These are phyloP conservation scores for Ophiocordyceps camponoti-leonardi DNA, from an alignment of 2,329 filamentous ascomycete species.

Conservation along the genomic window DNA sequence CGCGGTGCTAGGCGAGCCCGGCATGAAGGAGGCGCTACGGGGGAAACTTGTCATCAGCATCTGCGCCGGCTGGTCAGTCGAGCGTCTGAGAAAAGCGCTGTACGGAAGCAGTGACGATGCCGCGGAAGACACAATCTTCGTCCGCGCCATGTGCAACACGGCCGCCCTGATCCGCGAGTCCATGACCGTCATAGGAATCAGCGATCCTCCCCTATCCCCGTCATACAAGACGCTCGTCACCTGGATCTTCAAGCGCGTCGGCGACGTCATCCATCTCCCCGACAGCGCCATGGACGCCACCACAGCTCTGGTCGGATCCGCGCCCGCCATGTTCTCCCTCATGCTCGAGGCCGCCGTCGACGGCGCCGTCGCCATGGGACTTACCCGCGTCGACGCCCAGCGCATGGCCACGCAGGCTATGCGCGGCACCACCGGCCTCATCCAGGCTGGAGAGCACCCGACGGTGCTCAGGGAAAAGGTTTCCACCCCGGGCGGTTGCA, in stretches of 20 bases:
- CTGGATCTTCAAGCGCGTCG: constrained; percentile 64
- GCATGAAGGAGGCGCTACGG: constrained; percentile 54
- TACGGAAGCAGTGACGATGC: constrained; percentile 16
- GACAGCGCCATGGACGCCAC: constrained; percentile 52
- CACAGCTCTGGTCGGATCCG: constrained; percentile 58
- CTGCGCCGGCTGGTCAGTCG: constrained; percentile 55
- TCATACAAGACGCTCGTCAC: constrained; percentile 40
- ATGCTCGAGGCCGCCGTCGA: constrained; percentile 62
- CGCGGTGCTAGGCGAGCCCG: constrained; percentile 47
- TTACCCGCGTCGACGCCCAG: constrained; percentile 55
- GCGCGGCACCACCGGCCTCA: constrained; percentile 52
- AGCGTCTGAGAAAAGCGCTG: constrained; percentile 48
- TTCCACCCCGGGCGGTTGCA: constrained; percentile 62
- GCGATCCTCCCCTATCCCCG: constrained; percentile 37
- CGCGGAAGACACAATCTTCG: constrained; percentile 40
- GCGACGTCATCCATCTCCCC: constrained; percentile 51
- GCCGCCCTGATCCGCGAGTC: constrained; percentile 61
- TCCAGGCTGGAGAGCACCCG: constrained; percentile 57
- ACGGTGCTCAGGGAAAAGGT: constrained; percentile 60
- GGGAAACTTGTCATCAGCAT: constrained; percentile 75
- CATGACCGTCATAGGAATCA: constrained; percentile 64
- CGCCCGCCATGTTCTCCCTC: constrained; percentile 60
- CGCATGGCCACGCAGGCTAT: constrained; percentile 68
- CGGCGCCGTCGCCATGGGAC: constrained; percentile 62
- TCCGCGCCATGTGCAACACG: constrained; percentile 75